Evolutionary conservation across 2,329 filamentous ascomycete species (phyloP), one percentile per base, ranked within the genome.

Genomic region (Aspergillus proliferans): DNA sequence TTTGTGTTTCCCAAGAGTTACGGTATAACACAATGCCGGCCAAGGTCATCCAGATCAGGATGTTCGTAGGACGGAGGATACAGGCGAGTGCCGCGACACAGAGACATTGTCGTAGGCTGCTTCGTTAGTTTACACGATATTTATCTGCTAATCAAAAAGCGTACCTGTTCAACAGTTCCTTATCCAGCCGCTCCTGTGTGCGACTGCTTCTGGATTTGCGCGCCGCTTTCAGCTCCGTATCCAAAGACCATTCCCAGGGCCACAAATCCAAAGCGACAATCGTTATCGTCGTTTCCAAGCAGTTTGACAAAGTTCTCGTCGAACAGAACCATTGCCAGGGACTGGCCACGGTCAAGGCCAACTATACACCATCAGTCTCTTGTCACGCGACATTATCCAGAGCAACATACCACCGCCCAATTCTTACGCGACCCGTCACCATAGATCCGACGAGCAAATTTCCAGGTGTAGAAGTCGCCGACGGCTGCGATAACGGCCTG

Each of bases 241-340:
- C 68, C 38, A 71, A 66, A 34, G 84, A 75, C 68, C 88, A 78
- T 49, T 82, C 75, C 91, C 93, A 97, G 10, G 93, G 92, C 87
- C 89, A 97, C 59, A 84, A 81, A 64, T 83, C 83, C 42, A 97
- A 74, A 1, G 90, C 92, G 60, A 83, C 77, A 51, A 87, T 76
- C 4, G 92, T 96, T 58, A 98, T 72, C 0, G 87, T 87, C n/a
- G 86, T 89, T 74, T 98, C 93, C 4, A 97, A 75, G 46, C 85
- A 93, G 71, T 98, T 98, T 47, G 92, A 96, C 63, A 98, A 86
- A 1, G 93, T 95, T 43, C 93, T 81, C 0, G 90, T 92, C 1
- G 90, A 93, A 71, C 86, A 93, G 70, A 93, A 97, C 88, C 88
- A 97, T 67, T 96, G 89, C 90, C 93, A 98, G 6, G 93, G 88